Percentiles rank a stretch among this genome's conserved stretches.
Conservation (phyloP, 192 early-diverging fungal genomes). For the Coemansia erecta region DNA sequence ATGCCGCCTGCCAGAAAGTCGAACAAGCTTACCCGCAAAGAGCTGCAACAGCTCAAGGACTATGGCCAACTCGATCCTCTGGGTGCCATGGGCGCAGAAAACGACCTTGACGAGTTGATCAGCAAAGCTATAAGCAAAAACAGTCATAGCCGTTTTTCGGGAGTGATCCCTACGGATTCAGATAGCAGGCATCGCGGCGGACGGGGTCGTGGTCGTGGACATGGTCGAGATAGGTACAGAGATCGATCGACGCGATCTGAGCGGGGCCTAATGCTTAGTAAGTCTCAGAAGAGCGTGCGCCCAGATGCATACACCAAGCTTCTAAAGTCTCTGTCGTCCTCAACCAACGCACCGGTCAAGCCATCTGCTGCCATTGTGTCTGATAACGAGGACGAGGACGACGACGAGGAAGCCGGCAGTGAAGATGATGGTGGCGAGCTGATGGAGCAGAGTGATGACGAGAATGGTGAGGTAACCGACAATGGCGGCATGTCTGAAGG, state of each 20-base stretch:
- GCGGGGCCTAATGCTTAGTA: neutral
- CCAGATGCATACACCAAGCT: constrained; percentile 40
- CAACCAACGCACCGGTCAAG: neutral
- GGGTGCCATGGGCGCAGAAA: constrained; percentile 25
- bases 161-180: constrained; percentile 3
- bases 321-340: constrained; percentile 25
- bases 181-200: neutral
- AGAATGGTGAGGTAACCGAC: neutral
- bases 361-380: constrained; percentile 14
- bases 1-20: constrained; percentile 51
- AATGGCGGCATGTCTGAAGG: neutral
- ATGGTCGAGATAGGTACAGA: neutral
- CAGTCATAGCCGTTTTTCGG: constrained; percentile 26
- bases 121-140: constrained; percentile 48
- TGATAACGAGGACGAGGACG: constrained; percentile 28
- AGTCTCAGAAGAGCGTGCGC: constrained; percentile 8
- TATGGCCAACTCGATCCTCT: constrained; percentile 67
- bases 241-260: neutral
- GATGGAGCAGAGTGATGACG: neutral
- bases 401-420: constrained; percentile 45
- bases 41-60: constrained; percentile 61
- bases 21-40: constrained; percentile 42
- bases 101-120: constrained; percentile 41
- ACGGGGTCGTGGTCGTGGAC: neutral
- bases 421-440: constrained; percentile 21